Conservation (phyloP, 2,329 filamentous ascomycete genomes). For the Diaporthe vaccinii region DNA sequence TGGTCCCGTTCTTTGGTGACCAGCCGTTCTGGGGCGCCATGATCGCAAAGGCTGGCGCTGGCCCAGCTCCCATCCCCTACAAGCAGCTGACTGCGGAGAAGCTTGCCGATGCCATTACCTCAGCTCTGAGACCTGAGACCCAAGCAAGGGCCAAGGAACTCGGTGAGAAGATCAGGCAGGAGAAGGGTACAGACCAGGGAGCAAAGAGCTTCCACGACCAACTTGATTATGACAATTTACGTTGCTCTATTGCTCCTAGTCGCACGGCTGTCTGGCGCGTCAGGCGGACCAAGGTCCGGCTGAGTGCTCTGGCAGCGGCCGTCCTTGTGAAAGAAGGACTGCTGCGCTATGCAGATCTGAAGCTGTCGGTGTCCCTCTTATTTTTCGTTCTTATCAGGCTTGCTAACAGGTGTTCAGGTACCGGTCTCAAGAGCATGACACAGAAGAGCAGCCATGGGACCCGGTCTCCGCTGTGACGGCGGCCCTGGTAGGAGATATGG, state of each 20-base stretch:
- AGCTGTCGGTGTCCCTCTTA: constrained; percentile 67
- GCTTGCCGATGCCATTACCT: constrained; percentile 73
- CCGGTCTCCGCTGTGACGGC: constrained; percentile 83
- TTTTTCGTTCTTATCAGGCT: not conserved
- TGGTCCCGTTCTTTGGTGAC: constrained; percentile 90
- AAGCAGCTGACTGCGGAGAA: constrained; percentile 76
- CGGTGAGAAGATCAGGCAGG: constrained; percentile 75
- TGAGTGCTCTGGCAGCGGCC: constrained; percentile 81
- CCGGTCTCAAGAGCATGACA: constrained; percentile 76
- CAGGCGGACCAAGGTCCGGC: constrained; percentile 72
- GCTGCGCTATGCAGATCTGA: constrained; percentile 78
- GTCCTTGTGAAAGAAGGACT: constrained; percentile 75
- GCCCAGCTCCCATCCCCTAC: constrained; percentile 77
- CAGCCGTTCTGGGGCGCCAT: constrained; percentile 88
- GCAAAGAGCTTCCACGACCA: constrained; percentile 79
- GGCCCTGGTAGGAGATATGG: constrained; percentile 86
- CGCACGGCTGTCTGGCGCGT: constrained; percentile 82
- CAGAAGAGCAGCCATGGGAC: constrained; percentile 83
- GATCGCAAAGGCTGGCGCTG: constrained; percentile 79
- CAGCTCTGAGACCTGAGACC: constrained; percentile 72
- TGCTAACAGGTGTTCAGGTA: constrained; percentile 55
- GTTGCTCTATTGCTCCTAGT: constrained; percentile 77
- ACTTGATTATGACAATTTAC: constrained; percentile 74
- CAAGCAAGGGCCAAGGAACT: constrained; percentile 68
- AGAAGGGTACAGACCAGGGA: constrained; percentile 70